These are phyloP conservation scores for Gonium pectorale DNA, from an alignment of 139 green algal species.

Conservation along the genomic window DNA sequence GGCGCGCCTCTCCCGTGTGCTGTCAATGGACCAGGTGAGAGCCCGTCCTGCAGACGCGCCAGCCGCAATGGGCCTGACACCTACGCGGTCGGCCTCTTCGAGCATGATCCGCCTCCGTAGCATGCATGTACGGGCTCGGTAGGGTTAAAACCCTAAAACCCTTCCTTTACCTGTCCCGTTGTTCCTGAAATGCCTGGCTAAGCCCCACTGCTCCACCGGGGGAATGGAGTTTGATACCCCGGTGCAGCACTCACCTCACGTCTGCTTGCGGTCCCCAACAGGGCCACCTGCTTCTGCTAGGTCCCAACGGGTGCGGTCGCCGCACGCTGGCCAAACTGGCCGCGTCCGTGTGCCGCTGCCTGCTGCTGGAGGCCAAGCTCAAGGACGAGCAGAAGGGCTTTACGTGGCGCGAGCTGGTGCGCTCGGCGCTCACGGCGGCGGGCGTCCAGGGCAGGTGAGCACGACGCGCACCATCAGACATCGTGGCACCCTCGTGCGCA, in stretches of 20 bases:
- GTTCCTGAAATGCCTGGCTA: too few relatives aligned
- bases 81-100: too few relatives aligned
- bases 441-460: slow-evolving; percentile 56
- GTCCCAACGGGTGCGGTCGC: slow-evolving; percentile 43
- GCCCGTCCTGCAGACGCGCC: too few relatives aligned
- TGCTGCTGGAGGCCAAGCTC: slow-evolving; percentile 50
- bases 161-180: too few relatives aligned
- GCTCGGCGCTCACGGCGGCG: slow-evolving; percentile 37
- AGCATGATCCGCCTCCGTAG: too few relatives aligned
- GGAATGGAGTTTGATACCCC: too few relatives aligned
- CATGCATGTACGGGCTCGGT: too few relatives aligned
- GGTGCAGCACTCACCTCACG: not conserved
- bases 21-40: slow-evolving; percentile 58
- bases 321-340: slow-evolving; percentile 48
- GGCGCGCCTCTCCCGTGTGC: slow-evolving; percentile 46
- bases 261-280: not conserved
- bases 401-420: slow-evolving; percentile 49
- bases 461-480: too few relatives aligned
- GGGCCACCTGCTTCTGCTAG: slow-evolving; percentile 51
- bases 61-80: too few relatives aligned
- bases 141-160: too few relatives aligned
- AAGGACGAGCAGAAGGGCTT: slow-evolving; percentile 56
- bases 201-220: too few relatives aligned
- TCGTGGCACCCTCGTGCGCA: too few relatives aligned
- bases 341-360: slow-evolving; percentile 45